phyloP scores from a whole-genome alignment of 2,329 filamentous ascomycete genomes.

The Fusarium sp. region DNA sequence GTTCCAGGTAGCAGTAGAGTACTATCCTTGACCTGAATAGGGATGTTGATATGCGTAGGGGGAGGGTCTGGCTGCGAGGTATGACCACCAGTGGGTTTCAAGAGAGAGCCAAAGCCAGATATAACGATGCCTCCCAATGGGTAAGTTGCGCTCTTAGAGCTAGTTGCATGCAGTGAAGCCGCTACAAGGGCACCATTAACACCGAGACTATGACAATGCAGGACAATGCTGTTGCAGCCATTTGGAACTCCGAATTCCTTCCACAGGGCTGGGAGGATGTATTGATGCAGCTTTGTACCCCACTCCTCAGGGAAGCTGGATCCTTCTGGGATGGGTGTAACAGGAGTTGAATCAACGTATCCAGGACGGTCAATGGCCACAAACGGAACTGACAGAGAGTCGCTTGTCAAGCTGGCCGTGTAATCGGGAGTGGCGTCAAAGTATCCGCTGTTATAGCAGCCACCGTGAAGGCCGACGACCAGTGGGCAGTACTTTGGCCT shows the following conservation, averaged over 20 bases:
- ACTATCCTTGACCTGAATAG: slow-evolving; percentile 29
- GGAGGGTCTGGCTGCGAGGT: slow-evolving; percentile 13
- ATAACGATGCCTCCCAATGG: slow-evolving; percentile 31
- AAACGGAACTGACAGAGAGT: slow-evolving; percentile 30
- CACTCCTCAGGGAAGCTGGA: slow-evolving; percentile 36
- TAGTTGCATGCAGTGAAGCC: slow-evolving; percentile 24
- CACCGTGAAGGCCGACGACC: slow-evolving; percentile 37
- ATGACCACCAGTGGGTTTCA: slow-evolving; percentile 27
- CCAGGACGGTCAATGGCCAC: slow-evolving; percentile 38
- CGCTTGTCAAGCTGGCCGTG: slow-evolving; percentile 25
- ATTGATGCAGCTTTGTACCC: slow-evolving; percentile 22
- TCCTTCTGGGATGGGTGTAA: slow-evolving; percentile 20
- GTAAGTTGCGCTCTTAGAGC: slow-evolving; percentile 4
- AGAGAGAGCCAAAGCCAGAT: slow-evolving; percentile 30
- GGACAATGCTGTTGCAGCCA: slow-evolving; percentile 29
- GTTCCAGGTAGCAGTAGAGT: slow-evolving; percentile 33
- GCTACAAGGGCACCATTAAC: slow-evolving; percentile 28
- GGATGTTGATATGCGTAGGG: slow-evolving; percentile 26
- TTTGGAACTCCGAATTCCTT: slow-evolving; percentile 22
- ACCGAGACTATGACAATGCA: slow-evolving; percentile 37
- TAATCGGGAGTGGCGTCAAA: slow-evolving; percentile 33
- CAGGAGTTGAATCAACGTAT: slow-evolving; percentile 29
- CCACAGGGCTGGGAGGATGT: slow-evolving; percentile 36
- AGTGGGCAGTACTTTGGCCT: slow-evolving; percentile 26
- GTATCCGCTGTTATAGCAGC: slow-evolving; percentile 35